A percentile compares a stretch with the other conserved stretches of the same genome.
phyloP scores from a whole-genome alignment of 2,329 filamentous ascomycete species.

The Diplodia scrobiculata region DNA sequence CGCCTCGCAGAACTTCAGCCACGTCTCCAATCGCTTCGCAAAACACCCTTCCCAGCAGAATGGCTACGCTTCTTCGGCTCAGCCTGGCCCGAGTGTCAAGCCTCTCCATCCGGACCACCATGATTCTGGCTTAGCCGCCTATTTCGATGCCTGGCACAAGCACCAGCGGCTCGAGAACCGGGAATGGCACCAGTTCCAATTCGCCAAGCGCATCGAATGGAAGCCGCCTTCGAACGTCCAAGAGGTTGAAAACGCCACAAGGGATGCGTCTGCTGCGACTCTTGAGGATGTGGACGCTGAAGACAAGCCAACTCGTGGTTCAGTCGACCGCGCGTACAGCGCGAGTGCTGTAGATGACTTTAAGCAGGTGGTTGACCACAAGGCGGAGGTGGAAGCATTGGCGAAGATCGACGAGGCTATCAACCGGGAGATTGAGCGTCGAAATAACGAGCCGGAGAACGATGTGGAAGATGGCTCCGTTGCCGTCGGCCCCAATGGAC shows the following conservation, averaged over 20 bases:
- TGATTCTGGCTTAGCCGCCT: constrained; percentile 73
- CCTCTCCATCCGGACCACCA: constrained; percentile 40
- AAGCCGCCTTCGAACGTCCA: constrained; percentile 58
- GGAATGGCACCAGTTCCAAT: constrained; percentile 91
- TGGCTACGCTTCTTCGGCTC: constrained; percentile 64
- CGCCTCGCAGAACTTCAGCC: constrained; percentile 63
- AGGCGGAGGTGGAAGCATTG: constrained; percentile 59
- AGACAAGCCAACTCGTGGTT: constrained; percentile 36
- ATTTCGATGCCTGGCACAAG: constrained; percentile 87
- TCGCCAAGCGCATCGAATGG: constrained; percentile 86
- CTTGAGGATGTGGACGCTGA: constrained; percentile 34
- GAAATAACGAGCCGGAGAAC: constrained; percentile 54
- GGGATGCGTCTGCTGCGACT: constrained; percentile 35
- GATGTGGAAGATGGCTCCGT: constrained; percentile 41
- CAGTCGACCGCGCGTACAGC: constrained; percentile 55
- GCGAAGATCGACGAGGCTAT: constrained; percentile 85
- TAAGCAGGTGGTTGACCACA: constrained; percentile 55
- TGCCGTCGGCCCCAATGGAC: constrained; percentile 37
- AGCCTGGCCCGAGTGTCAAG: constrained; percentile 41
- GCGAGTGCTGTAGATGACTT: constrained; percentile 63
- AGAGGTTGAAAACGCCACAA: constrained; percentile 44
- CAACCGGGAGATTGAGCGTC: constrained; percentile 71
- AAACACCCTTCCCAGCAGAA: constrained; percentile 66
- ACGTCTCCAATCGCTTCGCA: constrained; percentile 49
- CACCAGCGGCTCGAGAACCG: constrained; percentile 71